Evolutionary conservation across 1,284 basidiomycete genomes (phyloP).

Genomic region (Coniferiporia sulphurascens): DNA sequence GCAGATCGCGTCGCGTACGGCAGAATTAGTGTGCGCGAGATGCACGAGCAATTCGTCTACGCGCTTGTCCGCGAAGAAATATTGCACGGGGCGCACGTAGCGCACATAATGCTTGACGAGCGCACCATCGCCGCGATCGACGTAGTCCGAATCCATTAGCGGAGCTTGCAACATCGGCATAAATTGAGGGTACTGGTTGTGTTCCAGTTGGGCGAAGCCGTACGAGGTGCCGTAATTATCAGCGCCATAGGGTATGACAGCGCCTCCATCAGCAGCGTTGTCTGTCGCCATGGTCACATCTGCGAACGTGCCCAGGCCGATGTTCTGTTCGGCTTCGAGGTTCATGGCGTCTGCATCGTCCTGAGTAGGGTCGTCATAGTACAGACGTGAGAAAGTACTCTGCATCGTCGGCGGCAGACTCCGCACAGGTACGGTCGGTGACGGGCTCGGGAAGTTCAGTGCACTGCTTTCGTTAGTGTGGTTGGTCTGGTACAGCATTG

Average conservation of each 20-base stretch:
- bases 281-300: neutral
- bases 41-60: slow-evolving; percentile 38
- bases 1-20: slow-evolving; percentile 49
- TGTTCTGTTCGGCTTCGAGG: neutral
- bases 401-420: slow-evolving; percentile 3
- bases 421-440: slow-evolving; percentile 4
- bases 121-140: slow-evolving; percentile 28
- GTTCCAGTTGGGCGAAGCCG: neutral
- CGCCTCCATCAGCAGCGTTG: neutral
- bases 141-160: slow-evolving; percentile 1
- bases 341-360: neutral
- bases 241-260: neutral
- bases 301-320: neutral
- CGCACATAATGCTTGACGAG: slow-evolving; percentile 42
- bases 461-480: neutral
- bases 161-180: neutral
- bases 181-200: neutral
- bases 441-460: neutral
- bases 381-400: slow-evolving; percentile 11
- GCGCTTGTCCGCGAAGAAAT: slow-evolving; percentile 52
- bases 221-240: neutral
- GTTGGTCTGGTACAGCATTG: neutral
- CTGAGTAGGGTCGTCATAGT: neutral
- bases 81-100: slow-evolving; percentile 58
- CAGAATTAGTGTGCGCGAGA: slow-evolving; percentile 40